Base-by-base conservation (phyloP, 768 basidiomycete genomes). In the Trametes gibbosa region DNA sequence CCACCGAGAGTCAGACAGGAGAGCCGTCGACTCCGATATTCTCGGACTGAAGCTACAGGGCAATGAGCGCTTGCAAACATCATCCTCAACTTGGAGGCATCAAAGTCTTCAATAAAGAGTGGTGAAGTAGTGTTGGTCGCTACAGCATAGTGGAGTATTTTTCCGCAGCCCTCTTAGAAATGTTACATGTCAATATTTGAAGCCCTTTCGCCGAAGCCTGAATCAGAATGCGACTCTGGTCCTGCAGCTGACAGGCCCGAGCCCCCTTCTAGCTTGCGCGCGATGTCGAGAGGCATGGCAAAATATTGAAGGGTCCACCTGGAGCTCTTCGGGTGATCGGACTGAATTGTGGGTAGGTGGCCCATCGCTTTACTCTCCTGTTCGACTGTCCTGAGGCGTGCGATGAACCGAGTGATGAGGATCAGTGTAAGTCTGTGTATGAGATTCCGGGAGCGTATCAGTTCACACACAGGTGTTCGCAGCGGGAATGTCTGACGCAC, bases 361-460 rank as follows among this genome's bases (percentile, higher is more conserved):
- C 24, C 23, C 13, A 24, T 29, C 16, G 46, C 14, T 16, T 9
- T 27, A 10, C 6, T 46, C 7, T 5, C 21, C 37, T 27, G 21
- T 16, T 48, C 45, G 29, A 45, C 16, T 16, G 35, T 23, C 8
- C 35, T 23, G 23, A 56, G 29, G 2, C 17, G 9, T 17, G 37
- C 34, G 24, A 56, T 56, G 52, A 53, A 53, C 12, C 52, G 40
- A 17, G 52, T 53, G 5, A 23, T 40, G 8, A 56, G 54, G 35
- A 56, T 56, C 10, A 46, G 54, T 1, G 46, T 56, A 23, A 56
- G 46, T 17, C 54, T 56, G 24, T 13, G 24, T 39, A n/a, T 12
- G 23, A 3, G 23, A 42, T 4, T 29, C 16, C 12, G 24, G 7
- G 12, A 19, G 32, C 32, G 14, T 6, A 9, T n/a, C 45, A 21